Evolutionary conservation across 805 yeast species (phyloP).

Genomic region (Saturnispora halmiae): DNA sequence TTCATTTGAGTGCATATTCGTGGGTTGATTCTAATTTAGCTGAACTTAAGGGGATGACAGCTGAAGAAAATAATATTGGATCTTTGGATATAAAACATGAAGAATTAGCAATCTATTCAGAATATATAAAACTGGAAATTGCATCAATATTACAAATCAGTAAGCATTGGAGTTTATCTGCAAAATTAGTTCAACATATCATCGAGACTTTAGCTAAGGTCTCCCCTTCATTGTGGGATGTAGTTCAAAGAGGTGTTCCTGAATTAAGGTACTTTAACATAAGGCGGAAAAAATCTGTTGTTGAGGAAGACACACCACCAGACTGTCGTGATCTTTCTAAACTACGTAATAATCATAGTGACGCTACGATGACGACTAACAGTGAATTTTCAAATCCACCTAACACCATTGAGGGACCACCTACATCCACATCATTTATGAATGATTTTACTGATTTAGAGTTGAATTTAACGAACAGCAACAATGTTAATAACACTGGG

Average conservation of each 20-base stretch:
- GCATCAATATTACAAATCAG: conserved; percentile 43
- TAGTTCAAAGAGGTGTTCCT: conserved; percentile 29
- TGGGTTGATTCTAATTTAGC: conserved; percentile 38
- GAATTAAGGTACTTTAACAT: conserved; percentile 7
- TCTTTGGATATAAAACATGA: conserved; percentile 17
- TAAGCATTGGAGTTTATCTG: conserved; percentile 42
- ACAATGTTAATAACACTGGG: conserved; percentile 4
- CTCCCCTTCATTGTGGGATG: conserved; percentile 33
- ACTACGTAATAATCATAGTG: background rate
- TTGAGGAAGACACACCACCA: background rate
- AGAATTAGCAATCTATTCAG: conserved; percentile 37
- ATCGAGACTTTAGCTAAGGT: conserved; percentile 37
- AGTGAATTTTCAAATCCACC: conserved; percentile 4
- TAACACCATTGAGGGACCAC: background rate
- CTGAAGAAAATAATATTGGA: conserved; percentile 1
- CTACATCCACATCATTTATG: background rate
- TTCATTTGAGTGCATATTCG: conserved; percentile 43
- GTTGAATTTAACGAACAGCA: conserved; percentile 17
- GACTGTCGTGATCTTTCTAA: background rate
- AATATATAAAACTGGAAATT: conserved; percentile 40
- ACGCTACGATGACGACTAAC: conserved; percentile 1
- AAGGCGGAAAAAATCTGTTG: background rate
- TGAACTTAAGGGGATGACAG: conserved; percentile 11
- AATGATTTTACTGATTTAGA: conserved; percentile 21
- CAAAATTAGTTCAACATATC: conserved; percentile 38